Base-by-base conservation (phyloP, 2,329 filamentous ascomycete genomes). In the Microthyrium microscopicum region DNA sequence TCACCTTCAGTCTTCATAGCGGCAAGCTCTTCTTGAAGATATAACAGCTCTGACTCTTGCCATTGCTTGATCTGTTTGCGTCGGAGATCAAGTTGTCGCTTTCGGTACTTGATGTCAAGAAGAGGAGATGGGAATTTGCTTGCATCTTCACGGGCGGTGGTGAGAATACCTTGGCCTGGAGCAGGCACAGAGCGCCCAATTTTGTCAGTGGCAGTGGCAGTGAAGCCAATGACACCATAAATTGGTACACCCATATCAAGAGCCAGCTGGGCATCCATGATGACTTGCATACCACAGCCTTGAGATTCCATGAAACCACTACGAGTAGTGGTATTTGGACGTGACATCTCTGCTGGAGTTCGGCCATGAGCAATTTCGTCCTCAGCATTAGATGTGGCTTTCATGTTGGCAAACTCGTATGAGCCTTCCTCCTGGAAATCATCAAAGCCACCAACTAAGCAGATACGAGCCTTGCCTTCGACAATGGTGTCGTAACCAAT, bases 391-490 rank as follows among this genome's bases (percentile, higher is more conserved):
- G 85, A 94, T 36, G 89, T 98, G 39, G 89, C 89, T 62, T 93
- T 92, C 89, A 98, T 98, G 67, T 98, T 98, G 66, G 89, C 89
- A 55, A 98, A 98, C 58, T 98, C 89, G 52, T 94, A 98, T 1
- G 89, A 98, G 33, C 89, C 91, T 61, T 98, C 89, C 61, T 98
- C 89, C 50, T 91, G 84, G 65, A 98, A 94, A 61, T 98, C 91
- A 62, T 98, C 89, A 51, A 98, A 95, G 45, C 89, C 89, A 70
- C 89, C 89, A 39, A 98, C 91, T 44, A 98, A 78, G 68, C 87
- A 95, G 50, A 98, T 73, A 33, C 85, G 81, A 39, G 91, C 89
- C 68, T 98, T 98, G 60, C 89, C 89, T 57, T 95, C 87, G 48
- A 94, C 76, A 52, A 98, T 98, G 18, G 87, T 95, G 62, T 98